A percentile compares a stretch with the other conserved stretches of the same genome.
These are phyloP conservation scores for Lactarius akahatsu DNA, from an alignment of 768 basidiomycete species.

Conservation along the genomic window DNA sequence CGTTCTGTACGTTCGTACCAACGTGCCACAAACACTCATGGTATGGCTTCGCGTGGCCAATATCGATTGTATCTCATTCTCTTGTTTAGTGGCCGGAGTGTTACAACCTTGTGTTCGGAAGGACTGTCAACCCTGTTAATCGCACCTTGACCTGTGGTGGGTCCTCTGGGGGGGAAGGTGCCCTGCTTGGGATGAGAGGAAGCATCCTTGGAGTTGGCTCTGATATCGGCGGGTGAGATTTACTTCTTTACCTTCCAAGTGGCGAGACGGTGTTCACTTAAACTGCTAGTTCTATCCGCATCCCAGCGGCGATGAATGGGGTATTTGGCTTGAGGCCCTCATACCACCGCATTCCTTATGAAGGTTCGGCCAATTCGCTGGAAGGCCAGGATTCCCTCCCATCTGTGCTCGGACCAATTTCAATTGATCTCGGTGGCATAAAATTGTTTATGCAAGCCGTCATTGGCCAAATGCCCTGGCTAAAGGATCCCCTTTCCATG, in stretches of 20 bases:
- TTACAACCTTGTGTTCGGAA: conserved; percentile 74
- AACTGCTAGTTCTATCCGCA: conserved; percentile 60
- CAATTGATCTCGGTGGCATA: conserved; percentile 56
- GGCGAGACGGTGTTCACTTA: not conserved
- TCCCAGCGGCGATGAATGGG: conserved; percentile 66
- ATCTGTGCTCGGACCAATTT: conserved; percentile 75
- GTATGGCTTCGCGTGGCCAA: conserved; percentile 32
- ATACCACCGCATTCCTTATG: conserved; percentile 67
- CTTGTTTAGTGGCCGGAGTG: conserved; percentile 68
- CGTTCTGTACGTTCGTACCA: conserved; percentile 55
- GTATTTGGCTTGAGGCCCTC: conserved; percentile 72
- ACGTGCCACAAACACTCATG: conserved; percentile 57
- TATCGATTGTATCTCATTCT: conserved; percentile 4
- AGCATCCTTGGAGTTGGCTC: conserved; percentile 66
- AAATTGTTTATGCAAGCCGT: conserved; percentile 67
- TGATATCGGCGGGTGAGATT: conserved; percentile 69
- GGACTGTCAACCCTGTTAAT: conserved; percentile 76
- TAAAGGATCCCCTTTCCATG: conserved; percentile 56
- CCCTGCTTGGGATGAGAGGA: conserved; percentile 59
- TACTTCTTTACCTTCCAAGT: conserved; percentile 13
- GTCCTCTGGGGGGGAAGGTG: conserved; percentile 85
- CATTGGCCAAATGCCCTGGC: conserved; percentile 60
- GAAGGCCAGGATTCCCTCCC: conserved; percentile 70
- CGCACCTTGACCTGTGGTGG: conserved; percentile 71
- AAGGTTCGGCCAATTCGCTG: conserved; percentile 59